These are phyloP conservation scores for Chenopodium quinoa DNA, from an alignment of 148 eudicot species.

Conservation along the genomic window DNA sequence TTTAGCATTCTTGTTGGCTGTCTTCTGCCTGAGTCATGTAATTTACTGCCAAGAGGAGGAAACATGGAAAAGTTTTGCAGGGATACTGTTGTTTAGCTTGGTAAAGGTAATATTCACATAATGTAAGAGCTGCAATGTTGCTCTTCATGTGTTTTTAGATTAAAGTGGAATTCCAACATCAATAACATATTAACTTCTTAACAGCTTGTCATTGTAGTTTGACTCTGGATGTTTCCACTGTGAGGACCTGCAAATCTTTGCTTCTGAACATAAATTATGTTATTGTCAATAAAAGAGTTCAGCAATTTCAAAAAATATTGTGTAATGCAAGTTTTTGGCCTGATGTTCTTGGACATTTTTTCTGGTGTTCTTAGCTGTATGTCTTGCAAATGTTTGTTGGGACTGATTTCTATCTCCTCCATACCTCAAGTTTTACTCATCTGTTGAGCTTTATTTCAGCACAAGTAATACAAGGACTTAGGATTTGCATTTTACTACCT, in stretches of 20 bases:
- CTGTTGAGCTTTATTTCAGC: not conserved
- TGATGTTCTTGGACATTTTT: not conserved
- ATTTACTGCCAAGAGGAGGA: slow-evolving; percentile 47
- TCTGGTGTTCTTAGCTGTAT: not conserved
- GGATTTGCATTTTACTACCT: not conserved
- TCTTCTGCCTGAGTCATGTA: slow-evolving; percentile 40
- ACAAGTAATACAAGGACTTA: not conserved
- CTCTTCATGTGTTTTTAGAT: slow-evolving; percentile 41
- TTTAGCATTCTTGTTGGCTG: slow-evolving; percentile 45
- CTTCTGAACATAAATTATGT: slow-evolving; percentile 17
- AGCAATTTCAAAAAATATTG: not conserved
- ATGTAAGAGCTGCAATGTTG: slow-evolving; percentile 49
- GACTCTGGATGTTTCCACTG: slow-evolving; percentile 1
- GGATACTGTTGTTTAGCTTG: slow-evolving; percentile 54
- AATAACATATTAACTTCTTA: slow-evolving; percentile 42
- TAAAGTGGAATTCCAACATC: slow-evolving; percentile 37
- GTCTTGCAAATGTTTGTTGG: slow-evolving; percentile 8
- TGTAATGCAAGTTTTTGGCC: not conserved
- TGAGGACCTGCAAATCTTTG: slow-evolving; percentile 10
- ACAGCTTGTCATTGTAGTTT: slow-evolving; percentile 23
- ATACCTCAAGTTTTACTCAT: not conserved
- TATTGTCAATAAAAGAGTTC: slow-evolving; percentile 12
- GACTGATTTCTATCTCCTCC: not conserved
- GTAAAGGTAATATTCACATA: slow-evolving; percentile 42
- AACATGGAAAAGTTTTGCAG: slow-evolving; percentile 48